Base-by-base conservation (phyloP, 257 asterid genomes). In the Fraxinus pennsylvanica region DNA sequence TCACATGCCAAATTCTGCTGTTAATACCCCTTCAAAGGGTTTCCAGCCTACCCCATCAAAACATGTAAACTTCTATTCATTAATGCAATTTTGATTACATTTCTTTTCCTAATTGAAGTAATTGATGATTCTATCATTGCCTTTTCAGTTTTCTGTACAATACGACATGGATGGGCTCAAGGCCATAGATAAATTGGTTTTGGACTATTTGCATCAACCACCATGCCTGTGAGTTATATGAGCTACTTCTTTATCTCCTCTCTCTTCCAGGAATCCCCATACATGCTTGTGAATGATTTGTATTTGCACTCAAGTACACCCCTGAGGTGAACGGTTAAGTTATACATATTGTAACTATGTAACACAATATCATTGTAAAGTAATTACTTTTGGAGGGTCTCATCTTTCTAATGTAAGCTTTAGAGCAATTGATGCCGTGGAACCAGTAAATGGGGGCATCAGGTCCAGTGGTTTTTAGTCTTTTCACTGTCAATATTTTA, bases 161-260 rank as follows among this genome's bases (percentile, higher is more conserved):
- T 71, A 79, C 74, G 39, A 68, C 74, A 59, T 45, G 84, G 91
- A 84, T 14, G 96, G 87, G 78, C 74, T 86, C 70, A 76, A 72
- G 80, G 93, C 89, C 80, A 19, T 79, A 21, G 87, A 81, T 35
- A 80, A 84, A 75, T 74, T 79, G 73, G 82, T 95, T 73, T 74
- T 88, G 73, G 83, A 87, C 74, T 93, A 82, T 81, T 82, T 95
- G 88, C 91, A 84, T 81, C 92, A 84, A 85, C 97, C 97, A 1
- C 67, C 82, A 10, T 77, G 80, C 90, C 79, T 89, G 98, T 93
- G 88, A 87, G 98, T 87, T 72, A 47, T 84, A 69, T 80, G 41
- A 71, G 73, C 71, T 69, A 70, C 80, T 72, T 22, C 33, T 21
- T 52, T 45, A 7, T 73, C 59, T 75, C 75, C 43, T 73, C 21